Evolutionary conservation across 208 protist species (phyloP), one percentile per base, ranked within the genome.

Genomic region (Tritrichomonas foetus): DNA sequence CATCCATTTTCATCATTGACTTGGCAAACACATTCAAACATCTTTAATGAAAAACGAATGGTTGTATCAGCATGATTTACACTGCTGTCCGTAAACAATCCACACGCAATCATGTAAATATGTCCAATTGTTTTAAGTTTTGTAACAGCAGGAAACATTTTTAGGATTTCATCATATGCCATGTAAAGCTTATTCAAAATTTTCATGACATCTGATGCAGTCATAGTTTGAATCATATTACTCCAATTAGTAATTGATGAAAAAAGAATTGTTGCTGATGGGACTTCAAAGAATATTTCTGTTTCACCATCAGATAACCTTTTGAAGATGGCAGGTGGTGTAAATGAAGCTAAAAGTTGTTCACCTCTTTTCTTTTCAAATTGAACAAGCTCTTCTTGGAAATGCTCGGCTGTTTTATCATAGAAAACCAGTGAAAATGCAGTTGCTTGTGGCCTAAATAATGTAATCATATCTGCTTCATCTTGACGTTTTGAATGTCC

Each of bases 221-320:
- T 75, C 69, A 75, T 75, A 41, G 36, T 36, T 44, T 75, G 69
- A 13, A 36, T 75, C 69, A 75, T 47, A n/a, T 75, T 75, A 2
- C 33, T 47, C 69, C 69, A 75, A 47, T 36, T 36, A n/a, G 44
- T 36, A 75, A 75, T 75, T 33, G 69, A 75, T 25, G 69, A 47
- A 36, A 75, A 75, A 13, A 75, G n/a, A 75, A 75, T 36, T 75
- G 69, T 75, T 36, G 69, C 69, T 41, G 36, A 36, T 16, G 36
- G 69, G 33, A 75, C 69, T 75, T 75, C 69, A 36, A 75, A 75
- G 36, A 36, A 47, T 13, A 75, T 75, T 47, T 75, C 69, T 33
- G 69, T 75, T 75, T 75, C 69, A 75, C 69, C 69, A 47, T 75
- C 69, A n/a, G 36, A 47, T 36, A 75, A 47, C 41, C 69, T 75